phyloP scores from a whole-genome alignment of 2,329 filamentous ascomycete species.

The Trichoderma sp. region DNA sequence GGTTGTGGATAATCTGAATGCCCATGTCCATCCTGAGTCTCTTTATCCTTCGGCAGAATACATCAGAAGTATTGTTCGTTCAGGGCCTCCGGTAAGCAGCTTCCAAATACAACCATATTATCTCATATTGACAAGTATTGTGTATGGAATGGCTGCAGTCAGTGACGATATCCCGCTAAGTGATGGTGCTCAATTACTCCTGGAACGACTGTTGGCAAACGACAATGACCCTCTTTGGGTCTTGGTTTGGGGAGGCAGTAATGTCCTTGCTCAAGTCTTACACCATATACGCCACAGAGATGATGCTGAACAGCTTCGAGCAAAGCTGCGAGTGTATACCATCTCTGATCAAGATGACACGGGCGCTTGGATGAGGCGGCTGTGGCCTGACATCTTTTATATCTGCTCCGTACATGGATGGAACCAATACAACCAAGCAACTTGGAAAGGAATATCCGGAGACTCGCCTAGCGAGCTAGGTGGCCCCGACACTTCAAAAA shows the following conservation, averaged over 20 bases:
- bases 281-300: neutral
- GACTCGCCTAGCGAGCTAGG: neutral
- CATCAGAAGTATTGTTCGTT: neutral
- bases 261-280: neutral
- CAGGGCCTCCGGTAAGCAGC: neutral
- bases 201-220: neutral
- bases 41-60: neutral
- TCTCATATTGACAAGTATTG: neutral
- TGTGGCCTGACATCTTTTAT: neutral
- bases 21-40: neutral
- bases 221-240: neutral
- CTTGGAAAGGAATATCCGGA: neutral
- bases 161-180: neutral
- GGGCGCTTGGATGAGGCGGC: neutral
- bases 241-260: neutral
- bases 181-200: neutral
- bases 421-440: neutral
- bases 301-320: neutral
- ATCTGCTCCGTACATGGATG: neutral
- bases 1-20: neutral
- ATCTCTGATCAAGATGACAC: neutral
- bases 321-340: neutral
- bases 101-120: fast-evolving
- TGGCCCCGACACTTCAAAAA: neutral
- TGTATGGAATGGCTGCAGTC: neutral